phyloP scores from a whole-genome alignment of 768 basidiomycete species.

The Fistulinella prunicolor region DNA sequence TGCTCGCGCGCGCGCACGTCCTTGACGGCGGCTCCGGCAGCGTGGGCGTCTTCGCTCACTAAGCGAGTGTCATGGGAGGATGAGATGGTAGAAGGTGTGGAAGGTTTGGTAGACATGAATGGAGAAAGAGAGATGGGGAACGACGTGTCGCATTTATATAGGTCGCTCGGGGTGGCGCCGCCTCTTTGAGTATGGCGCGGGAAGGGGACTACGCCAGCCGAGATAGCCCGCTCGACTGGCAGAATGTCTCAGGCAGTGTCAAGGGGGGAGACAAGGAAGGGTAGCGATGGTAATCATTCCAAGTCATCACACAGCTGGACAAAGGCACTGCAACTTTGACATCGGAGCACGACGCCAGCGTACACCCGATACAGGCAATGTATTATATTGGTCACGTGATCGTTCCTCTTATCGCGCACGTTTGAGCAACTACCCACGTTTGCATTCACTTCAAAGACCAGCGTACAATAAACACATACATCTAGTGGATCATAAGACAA shows the following conservation, averaged over 20 bases:
- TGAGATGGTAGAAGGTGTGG: constrained; percentile 16
- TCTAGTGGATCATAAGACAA: constrained; percentile 32
- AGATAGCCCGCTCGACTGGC: constrained; percentile 5
- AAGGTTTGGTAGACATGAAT: constrained; percentile 31
- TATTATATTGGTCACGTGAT: constrained; percentile 19
- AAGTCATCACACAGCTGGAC: constrained; percentile 18
- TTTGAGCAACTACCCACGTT: constrained; percentile 10
- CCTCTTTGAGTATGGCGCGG: constrained; percentile 20
- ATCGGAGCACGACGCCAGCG: constrained; percentile 4
- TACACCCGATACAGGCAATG: constrained; percentile 10
- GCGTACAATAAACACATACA: constrained; percentile 23
- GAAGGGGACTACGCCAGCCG: constrained; percentile 17
- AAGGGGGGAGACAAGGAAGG: constrained; percentile 6
- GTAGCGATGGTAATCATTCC: constrained; percentile 10
- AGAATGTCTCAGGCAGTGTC: constrained; percentile 1
- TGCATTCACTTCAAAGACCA: constrained; percentile 26
- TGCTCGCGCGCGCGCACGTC: constrained; percentile 34
- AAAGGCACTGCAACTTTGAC: constrained; percentile 24
- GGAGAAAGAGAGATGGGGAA: constrained; percentile 7
- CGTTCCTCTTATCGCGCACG: constrained; percentile 23
- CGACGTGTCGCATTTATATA: constrained; percentile 30
- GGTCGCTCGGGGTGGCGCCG: constrained; percentile 23
- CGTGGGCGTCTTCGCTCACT: constrained; percentile 4
- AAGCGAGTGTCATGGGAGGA: constrained; percentile 16
- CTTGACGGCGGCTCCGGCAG: constrained; percentile 21